Conservation (phyloP, 2,329 filamentous ascomycete genomes). For the Apiospora malaysiana region DNA sequence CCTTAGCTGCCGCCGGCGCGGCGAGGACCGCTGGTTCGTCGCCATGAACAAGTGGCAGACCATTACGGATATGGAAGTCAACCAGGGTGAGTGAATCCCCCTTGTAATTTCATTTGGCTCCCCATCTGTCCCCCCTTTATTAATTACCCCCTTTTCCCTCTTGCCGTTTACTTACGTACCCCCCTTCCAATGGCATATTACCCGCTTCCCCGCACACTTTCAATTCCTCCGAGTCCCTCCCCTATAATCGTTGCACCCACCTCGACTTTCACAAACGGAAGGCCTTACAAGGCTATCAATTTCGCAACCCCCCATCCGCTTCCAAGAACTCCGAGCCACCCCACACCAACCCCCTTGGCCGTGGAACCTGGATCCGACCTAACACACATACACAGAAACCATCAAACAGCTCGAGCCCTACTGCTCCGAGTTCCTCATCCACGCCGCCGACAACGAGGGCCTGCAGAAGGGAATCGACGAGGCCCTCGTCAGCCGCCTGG, state of each 20-base stretch:
- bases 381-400: constrained; percentile 62
- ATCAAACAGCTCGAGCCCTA: constrained; percentile 85
- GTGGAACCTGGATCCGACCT: neutral
- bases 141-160: neutral
- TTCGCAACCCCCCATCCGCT: too few relatives aligned
- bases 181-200: neutral
- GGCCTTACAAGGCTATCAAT: too few relatives aligned
- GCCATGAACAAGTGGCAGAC: constrained; percentile 99
- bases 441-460: constrained; percentile 96
- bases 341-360: neutral
- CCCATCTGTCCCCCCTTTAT: neutral
- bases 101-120: constrained; percentile 10
- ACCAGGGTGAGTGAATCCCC: constrained; percentile 64
- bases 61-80: constrained; percentile 94
- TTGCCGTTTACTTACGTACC: neutral
- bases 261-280: too few relatives aligned
- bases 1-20: constrained; percentile 83
- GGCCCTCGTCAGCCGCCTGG: constrained; percentile 75
- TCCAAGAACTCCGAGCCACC: too few relatives aligned
- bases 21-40: constrained; percentile 82
- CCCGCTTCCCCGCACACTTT: too few relatives aligned
- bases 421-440: constrained; percentile 95
- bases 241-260: too few relatives aligned
- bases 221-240: too few relatives aligned
- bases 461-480: constrained; percentile 91